Percentiles rank a stretch among this genome's conserved stretches.
Conservation (phyloP, 2,329 filamentous ascomycete species). For the Botrytis squamosa region DNA sequence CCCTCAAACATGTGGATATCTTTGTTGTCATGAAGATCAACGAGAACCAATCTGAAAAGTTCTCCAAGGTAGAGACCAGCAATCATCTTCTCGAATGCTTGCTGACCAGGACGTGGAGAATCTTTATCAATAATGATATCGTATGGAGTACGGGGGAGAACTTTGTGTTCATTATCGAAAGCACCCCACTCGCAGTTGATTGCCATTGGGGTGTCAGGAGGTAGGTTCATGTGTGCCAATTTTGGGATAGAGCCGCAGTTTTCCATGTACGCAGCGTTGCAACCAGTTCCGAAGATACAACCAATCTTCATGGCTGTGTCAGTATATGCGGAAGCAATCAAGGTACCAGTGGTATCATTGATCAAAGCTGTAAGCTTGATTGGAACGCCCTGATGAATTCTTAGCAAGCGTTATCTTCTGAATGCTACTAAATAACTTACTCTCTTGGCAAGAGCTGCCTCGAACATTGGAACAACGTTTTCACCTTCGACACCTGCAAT, state of each 20-base stretch:
- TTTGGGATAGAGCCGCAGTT: constrained; percentile 88
- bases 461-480: constrained; percentile 86
- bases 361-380: constrained; percentile 92
- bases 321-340: constrained; percentile 97
- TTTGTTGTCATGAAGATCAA: constrained; percentile 80
- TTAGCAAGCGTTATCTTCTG: constrained; percentile 24
- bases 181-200: constrained; percentile 99
- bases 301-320: constrained; percentile 90
- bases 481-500: constrained; percentile 87
- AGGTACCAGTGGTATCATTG: constrained; percentile 95
- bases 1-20: constrained; percentile 74
- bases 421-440: constrained; percentile 45
- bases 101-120: constrained; percentile 88
- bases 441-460: constrained; percentile 69
- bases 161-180: constrained; percentile 89
- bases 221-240: constrained; percentile 85
- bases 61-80: constrained; percentile 92
- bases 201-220: constrained; percentile 79
- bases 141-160: constrained; percentile 82
- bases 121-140: constrained; percentile 86
- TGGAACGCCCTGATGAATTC: constrained; percentile 66
- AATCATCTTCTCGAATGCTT: constrained; percentile 98
- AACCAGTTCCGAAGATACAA: constrained; percentile 97
- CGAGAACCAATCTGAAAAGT: constrained; percentile 83
- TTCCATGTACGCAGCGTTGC: constrained; percentile 99